Base-by-base conservation (phyloP, 2,329 filamentous ascomycete genomes). In the Fusarium coffeatum region DNA sequence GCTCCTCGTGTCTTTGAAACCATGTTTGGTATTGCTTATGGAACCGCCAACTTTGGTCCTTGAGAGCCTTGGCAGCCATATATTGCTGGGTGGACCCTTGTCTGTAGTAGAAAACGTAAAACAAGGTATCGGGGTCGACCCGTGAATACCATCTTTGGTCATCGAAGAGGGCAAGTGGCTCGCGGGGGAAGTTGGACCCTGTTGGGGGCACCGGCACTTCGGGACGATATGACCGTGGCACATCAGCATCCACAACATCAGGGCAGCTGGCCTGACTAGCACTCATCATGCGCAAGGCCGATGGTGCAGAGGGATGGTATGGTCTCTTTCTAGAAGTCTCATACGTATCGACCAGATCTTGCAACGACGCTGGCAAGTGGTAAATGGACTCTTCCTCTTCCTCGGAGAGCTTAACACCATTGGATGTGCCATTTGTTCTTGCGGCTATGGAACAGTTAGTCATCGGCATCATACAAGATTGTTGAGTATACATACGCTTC, bases 1-100 rank as follows among this genome's bases (percentile, higher is more conserved):
- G 96, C 83, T 99, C 96, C 78, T 99, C 96, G 73, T 99, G 96
- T 54, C 96, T 88, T 81, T 99, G 96, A 78, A 99, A 99, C 96
- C 96, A 99, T 2, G 96, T 99, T 81, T 97, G 96, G 78, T 99
- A 99, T 80, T 98, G 96, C 85, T 99, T 99, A 83, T 99, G 96
- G 80, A 99, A 99, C 59, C 96, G 89, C 96, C 96, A 99, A 81
- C 94, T 98, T 81, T 99, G 96, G 72, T 95, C 93, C 83, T 99
- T 99, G 55, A 99, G 84, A n/a, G 96, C 93, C 81, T 97, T 97
- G 16, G 96, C 96, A 3, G 96, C 94, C 63, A 98, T 86, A 78
- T 94, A 98, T 79, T 99, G 96, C 79, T 98, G 94, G 74, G 97
- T 94, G 2, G 94, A 94, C 27, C 94, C 94, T 81, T 99, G 96